Conservation (phyloP, 2,329 filamentous ascomycete species). For the Neospermospora avenae region DNA sequence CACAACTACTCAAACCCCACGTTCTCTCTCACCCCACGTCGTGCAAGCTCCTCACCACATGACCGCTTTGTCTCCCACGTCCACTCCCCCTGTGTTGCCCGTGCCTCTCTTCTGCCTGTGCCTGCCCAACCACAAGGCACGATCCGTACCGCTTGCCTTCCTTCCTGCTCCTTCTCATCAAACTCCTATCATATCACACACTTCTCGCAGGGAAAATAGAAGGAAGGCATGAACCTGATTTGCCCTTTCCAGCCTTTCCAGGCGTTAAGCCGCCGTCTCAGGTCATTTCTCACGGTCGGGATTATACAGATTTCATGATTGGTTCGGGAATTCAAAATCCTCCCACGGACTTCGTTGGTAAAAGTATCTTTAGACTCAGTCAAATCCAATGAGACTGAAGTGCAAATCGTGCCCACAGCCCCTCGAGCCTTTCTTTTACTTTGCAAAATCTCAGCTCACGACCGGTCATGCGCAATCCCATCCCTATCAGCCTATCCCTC, state of each 20-base stretch:
- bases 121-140: too few species aligned
- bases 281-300: too few species aligned
- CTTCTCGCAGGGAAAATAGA: not conserved
- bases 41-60: not conserved
- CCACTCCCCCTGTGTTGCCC: not conserved
- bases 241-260: too few species aligned
- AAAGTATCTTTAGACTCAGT: too few species aligned
- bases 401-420: not conserved
- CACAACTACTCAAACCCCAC: not conserved
- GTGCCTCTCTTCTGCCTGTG: not conserved
- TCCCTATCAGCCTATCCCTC: slow-evolving; percentile 4
- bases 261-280: too few species aligned
- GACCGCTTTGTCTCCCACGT: not conserved
- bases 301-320: too few species aligned
- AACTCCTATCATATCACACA: not conserved
- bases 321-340: too few species aligned
- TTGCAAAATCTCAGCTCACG: not conserved
- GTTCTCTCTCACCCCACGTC: not conserved
- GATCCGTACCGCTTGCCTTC: too few species aligned
- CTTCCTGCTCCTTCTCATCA: not conserved
- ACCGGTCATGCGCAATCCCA: slow-evolving; percentile 9
- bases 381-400: too few species aligned
- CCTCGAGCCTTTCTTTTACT: not conserved
- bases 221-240: too few species aligned
- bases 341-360: too few species aligned